Evolutionary conservation across 306 rosid genomes (phyloP), one percentile per base, ranked within the genome.

Genomic region (Acacia acuminata): DNA sequence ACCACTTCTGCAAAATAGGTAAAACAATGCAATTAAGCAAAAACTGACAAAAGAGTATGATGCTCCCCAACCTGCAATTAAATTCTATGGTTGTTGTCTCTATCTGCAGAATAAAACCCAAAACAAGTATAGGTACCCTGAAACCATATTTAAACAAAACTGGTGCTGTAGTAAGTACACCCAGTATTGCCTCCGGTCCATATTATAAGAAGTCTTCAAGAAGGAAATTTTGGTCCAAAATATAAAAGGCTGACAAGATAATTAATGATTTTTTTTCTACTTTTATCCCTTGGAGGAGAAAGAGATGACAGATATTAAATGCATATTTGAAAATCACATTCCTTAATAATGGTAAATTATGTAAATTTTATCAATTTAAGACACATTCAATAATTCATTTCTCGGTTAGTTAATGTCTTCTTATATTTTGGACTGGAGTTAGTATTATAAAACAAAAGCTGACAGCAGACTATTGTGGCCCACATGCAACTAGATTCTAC

Each of bases 1-100:
- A 92, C 98, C 98, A 92, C 81, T 90, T 88, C 98, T 95, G 92
- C 82, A 84, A 88, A 81, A 77, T 79, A 43, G 40, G 86, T 55
- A 77, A 40, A 83, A 22, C 72, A 79, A 82, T 22, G 42, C 38
- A 60, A 72, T 77, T 40, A 77, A 85, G 64, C 60, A 17, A 81
- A 74, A 73, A 75, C 77, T 15, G 53, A 84, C 67, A 77, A 68
- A 65, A 19, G 65, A 73, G 50, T 22, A 40, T 73, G 19, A 72
- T 43, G 19, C 11, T 78, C 66, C 25, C 71, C 74, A 44, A 78
- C 81, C 40, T 38, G 48, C 65, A 79, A 75, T 73, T 36, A 67
- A 34, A 73, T 65, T 60, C 60, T 13, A 75, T 8, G 40, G 51
- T 65, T 32, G 38, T 44, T 36, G 76, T 25, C 56, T 32, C 47